These are phyloP conservation scores for Paracoccidioides lutzii DNA, from an alignment of 2,329 filamentous ascomycete species.

Conservation along the genomic window DNA sequence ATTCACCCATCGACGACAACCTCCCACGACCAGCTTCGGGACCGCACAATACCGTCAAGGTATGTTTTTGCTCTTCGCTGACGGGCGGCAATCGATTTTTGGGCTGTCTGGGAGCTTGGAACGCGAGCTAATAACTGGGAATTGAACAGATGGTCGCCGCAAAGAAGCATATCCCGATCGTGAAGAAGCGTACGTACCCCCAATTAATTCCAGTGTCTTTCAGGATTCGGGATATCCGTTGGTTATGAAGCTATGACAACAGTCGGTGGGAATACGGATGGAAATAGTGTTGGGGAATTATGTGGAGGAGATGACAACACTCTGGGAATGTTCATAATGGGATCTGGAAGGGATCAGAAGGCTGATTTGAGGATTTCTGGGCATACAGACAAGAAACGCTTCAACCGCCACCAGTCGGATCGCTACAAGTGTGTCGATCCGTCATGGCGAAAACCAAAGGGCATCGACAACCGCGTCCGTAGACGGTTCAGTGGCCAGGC, in stretches of 20 bases:
- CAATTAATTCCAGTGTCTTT: constrained; percentile 4
- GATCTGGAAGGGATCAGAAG: constrained; percentile 4
- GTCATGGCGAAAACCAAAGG: constrained; percentile 99
- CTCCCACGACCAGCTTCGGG: constrained; percentile 29
- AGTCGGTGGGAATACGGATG: background rate
- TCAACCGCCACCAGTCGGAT: constrained; percentile 96
- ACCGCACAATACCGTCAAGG: constrained; percentile 34
- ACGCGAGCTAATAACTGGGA: background rate
- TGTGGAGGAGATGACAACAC: background rate
- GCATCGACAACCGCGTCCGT: constrained; percentile 97
- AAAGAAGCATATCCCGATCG: constrained; percentile 98
- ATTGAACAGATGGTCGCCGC: constrained; percentile 79
- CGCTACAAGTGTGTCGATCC: constrained; percentile 83
- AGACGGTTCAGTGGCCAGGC: constrained; percentile 93
- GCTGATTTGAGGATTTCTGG: constrained; percentile 20
- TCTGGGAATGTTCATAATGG: background rate
- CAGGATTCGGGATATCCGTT: background rate
- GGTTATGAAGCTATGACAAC: background rate
- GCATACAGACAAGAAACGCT: constrained; percentile 70
- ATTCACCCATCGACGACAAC: constrained; percentile 29
- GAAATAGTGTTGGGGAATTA: background rate
- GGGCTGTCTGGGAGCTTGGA: background rate
- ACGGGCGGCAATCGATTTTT: constrained; percentile 6
- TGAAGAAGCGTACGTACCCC: constrained; percentile 93
- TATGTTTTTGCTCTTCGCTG: constrained; percentile 16